These are phyloP conservation scores for Fusarium virguliforme DNA, from an alignment of 2,329 filamentous ascomycete genomes.

Conservation along the genomic window DNA sequence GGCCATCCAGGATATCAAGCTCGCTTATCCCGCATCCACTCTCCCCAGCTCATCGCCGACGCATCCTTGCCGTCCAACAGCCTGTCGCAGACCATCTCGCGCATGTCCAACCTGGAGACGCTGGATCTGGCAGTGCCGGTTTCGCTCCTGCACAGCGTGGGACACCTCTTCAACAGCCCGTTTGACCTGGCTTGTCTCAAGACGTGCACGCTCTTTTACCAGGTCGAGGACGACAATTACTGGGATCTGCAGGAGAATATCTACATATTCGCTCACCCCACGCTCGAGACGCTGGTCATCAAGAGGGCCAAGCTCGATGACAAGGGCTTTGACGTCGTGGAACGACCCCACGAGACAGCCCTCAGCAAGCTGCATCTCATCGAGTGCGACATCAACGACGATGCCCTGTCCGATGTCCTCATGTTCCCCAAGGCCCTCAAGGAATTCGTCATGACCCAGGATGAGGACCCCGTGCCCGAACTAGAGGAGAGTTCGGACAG, in stretches of 20 bases:
- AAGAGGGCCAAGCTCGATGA: constrained; percentile 63
- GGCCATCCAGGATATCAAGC: constrained; percentile 62
- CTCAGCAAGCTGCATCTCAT: constrained; percentile 63
- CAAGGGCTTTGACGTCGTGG: constrained; percentile 64
- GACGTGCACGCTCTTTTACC: constrained; percentile 65
- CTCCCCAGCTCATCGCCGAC: constrained; percentile 61
- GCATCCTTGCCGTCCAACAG: constrained; percentile 59
- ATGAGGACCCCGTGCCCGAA: constrained; percentile 57
- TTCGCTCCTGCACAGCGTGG: constrained; percentile 63
- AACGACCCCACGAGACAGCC: constrained; percentile 64
- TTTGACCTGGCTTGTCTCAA: constrained; percentile 67
- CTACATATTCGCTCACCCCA: constrained; percentile 67
- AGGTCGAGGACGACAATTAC: constrained; percentile 61
- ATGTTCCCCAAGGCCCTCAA: constrained; percentile 63
- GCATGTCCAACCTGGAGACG: constrained; percentile 66
- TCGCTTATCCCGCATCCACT: constrained; percentile 63
- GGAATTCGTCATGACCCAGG: constrained; percentile 66
- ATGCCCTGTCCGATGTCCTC: constrained; percentile 57
- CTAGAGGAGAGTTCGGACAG: constrained; percentile 66
- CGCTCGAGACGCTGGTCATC: constrained; percentile 64
- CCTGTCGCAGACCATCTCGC: constrained; percentile 64
- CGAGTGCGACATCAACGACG: constrained; percentile 67
- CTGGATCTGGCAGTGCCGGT: constrained; percentile 64
- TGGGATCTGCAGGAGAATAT: constrained; percentile 69
- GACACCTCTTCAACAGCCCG: constrained; percentile 65